A percentile compares a stretch with the other conserved stretches of the same genome.
Conservation (phyloP, 2,329 filamentous ascomycete species). For the Exophiala oligosperma region DNA sequence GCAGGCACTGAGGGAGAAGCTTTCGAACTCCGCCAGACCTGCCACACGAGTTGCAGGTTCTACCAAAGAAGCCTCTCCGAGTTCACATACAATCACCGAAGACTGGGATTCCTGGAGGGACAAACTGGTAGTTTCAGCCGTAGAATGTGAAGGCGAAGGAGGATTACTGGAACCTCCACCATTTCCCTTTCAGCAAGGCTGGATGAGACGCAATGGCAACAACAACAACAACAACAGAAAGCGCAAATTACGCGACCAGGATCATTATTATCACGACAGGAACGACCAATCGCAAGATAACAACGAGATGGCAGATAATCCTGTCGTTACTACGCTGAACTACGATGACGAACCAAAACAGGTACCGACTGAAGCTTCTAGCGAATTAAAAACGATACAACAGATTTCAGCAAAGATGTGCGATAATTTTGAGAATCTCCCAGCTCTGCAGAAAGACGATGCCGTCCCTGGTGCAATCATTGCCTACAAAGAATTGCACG, state of each 20-base stretch:
- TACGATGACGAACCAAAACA: constrained; percentile 19
- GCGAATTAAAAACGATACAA: constrained; percentile 1
- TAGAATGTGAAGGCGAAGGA: constrained; percentile 77
- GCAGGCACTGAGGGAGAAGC: constrained; percentile 59
- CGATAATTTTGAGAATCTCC: constrained; percentile 65
- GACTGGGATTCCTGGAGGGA: constrained; percentile 61
- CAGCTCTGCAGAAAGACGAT: constrained; percentile 41
- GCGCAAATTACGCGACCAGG: constrained; percentile 15
- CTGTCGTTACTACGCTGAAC: constrained; percentile 11
- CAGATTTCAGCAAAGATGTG: constrained; percentile 32
- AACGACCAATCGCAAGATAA: constrained; percentile 40
- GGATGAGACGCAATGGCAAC: constrained; percentile 54
- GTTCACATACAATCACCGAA: constrained; percentile 55
- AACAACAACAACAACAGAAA: constrained; percentile 17
- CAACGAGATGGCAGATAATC: constrained; percentile 39
- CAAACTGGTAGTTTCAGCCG: constrained; percentile 72
- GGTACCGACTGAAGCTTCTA: constrained; percentile 39
- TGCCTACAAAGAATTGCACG: constrained; percentile 48
- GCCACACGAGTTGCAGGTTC: constrained; percentile 3
- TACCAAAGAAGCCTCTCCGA: constrained; percentile 16
- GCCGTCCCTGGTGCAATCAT: constrained; percentile 42
- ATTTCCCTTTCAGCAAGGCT: constrained; percentile 86
- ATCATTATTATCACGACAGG: constrained; percentile 18
- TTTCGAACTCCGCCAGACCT: constrained; percentile 38
- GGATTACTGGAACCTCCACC: constrained; percentile 72